Conservation (phyloP, 2,329 filamentous ascomycete genomes). For the Claviceps maximensis region DNA sequence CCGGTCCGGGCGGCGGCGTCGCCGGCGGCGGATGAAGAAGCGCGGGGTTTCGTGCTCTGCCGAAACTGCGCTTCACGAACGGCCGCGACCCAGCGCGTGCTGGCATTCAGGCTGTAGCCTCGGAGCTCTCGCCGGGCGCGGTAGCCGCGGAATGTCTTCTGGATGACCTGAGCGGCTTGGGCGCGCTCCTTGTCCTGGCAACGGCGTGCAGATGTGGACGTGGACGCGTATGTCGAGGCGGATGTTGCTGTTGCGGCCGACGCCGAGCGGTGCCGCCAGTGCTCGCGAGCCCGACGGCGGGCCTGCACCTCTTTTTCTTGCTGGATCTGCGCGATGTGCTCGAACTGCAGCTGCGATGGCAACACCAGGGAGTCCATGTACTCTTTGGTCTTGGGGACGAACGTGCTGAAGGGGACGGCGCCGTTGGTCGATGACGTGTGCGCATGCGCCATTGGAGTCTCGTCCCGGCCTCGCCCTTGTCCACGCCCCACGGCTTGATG, state of each 20-base stretch:
- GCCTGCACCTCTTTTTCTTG: constrained; percentile 30
- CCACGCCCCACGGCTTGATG: no score
- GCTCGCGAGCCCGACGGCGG: constrained; percentile 26
- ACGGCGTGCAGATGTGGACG: neutral
- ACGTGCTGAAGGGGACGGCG: constrained; percentile 5
- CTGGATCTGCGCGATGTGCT: constrained; percentile 36
- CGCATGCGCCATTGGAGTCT: no score
- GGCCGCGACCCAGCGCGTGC: constrained; percentile 58
- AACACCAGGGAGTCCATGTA: constrained; percentile 39
- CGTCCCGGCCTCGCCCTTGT: no score
- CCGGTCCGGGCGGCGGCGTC: constrained; percentile 3
- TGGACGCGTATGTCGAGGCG: constrained; percentile 10
- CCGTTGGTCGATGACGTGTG: constrained; percentile 6
- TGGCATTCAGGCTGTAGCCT: constrained; percentile 56
- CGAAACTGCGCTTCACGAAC: constrained; percentile 43
- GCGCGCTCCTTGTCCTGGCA: constrained; percentile 12
- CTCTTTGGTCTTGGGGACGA: constrained; percentile 19
- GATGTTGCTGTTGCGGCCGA: constrained; percentile 7
- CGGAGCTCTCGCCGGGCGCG: constrained; percentile 55
- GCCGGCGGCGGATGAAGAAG: constrained; percentile 11
- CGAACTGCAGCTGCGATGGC: constrained; percentile 32
- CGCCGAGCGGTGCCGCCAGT: constrained; percentile 19
- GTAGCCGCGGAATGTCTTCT: constrained; percentile 69
- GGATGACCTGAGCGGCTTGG: constrained; percentile 43
- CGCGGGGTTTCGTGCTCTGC: constrained; percentile 33